Evolutionary conservation across 2,329 filamentous ascomycete species (phyloP).

Genomic region (Colletotrichum limetticola): DNA sequence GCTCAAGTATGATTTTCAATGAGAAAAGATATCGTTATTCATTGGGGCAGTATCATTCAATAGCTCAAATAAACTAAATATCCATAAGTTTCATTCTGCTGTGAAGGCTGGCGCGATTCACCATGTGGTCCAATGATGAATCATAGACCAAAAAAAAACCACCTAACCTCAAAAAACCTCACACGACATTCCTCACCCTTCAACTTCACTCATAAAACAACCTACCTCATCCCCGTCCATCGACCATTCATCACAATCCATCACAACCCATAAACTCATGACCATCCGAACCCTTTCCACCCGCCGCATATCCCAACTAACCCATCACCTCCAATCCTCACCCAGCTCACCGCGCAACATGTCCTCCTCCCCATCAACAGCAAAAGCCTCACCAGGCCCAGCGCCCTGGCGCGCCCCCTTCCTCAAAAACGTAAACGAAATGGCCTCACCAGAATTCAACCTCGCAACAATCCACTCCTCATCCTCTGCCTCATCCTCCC

Average conservation of each 20-base stretch:
- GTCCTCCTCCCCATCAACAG: slow-evolving; percentile 33
- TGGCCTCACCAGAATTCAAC: slow-evolving; percentile 60
- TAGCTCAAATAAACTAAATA: too few species aligned
- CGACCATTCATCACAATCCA: background rate
- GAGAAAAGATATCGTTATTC: too few species aligned
- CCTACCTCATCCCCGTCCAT: background rate
- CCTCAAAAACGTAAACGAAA: slow-evolving; percentile 59
- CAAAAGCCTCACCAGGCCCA: slow-evolving; percentile 38
- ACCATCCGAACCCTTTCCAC: slow-evolving; percentile 17
- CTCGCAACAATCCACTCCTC: slow-evolving; percentile 61
- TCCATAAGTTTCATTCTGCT: too few species aligned
- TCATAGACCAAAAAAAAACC: background rate
- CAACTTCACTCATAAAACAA: background rate
- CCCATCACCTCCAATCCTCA: slow-evolving; percentile 15
- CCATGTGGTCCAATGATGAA: background rate
- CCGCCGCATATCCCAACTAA: slow-evolving; percentile 19
- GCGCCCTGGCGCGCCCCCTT: slow-evolving; percentile 67
- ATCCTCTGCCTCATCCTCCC: background rate
- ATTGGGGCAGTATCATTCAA: too few species aligned
- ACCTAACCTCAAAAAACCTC: background rate
- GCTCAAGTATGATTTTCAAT: accelerated
- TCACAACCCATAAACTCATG: background rate
- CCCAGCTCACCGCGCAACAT: slow-evolving; percentile 34
- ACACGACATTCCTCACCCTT: background rate
- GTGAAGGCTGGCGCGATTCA: background rate